Base-by-base conservation (phyloP, 345 rosid species). In the Moringa oleifera region DNA sequence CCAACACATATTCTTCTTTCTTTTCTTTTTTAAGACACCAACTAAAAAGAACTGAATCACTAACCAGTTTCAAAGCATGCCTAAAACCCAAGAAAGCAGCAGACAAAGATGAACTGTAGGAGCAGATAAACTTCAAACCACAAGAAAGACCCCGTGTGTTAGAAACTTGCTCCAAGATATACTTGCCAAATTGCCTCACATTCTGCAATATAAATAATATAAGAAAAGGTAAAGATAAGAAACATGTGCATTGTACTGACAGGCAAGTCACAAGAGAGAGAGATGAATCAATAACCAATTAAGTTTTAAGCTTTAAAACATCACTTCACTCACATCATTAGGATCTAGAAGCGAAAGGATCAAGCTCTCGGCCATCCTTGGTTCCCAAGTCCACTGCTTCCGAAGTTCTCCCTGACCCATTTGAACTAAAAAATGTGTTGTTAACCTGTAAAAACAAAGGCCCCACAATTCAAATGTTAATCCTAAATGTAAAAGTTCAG, bases 351-450 rank as follows among this genome's bases (percentile, higher is more conserved):
- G 92, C 57, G 79, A 78, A 70, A 90, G 94, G 75, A 90, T 82
- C 77, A 93, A 77, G 68, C 89, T 79, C 76, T 88, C 86, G 19
- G 84, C 80, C 97, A 93, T 93, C 68, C 77, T 74, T 59, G 97
- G 96, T 68, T 90, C 95, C 97, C 97, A 93, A 51, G 79, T 77
- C 98, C 97, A 93, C 74, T 86, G 90, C 75, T 83, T 85, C 67
- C 71, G 73, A 67, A 77, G 81, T 62, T 88, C 87, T 50, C 80
- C 79, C 68, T 71, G 83, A 24, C 86, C 90, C 73, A 83, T 71
- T 71, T 79, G 83, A 73, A 85, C 78, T 61, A 86, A 62, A 81
- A 86, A 94, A 79, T 81, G 76, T 50, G 83, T 79, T 67, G 90
- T 78, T 70, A 88, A 85, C 84, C 99, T 94, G 84, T 52, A 76